A percentile compares a stretch with the other conserved stretches of the same genome.
Evolutionary conservation across 495 filamentous ascomycete species (phyloP).

Genomic region (Penicillium desertorum): DNA sequence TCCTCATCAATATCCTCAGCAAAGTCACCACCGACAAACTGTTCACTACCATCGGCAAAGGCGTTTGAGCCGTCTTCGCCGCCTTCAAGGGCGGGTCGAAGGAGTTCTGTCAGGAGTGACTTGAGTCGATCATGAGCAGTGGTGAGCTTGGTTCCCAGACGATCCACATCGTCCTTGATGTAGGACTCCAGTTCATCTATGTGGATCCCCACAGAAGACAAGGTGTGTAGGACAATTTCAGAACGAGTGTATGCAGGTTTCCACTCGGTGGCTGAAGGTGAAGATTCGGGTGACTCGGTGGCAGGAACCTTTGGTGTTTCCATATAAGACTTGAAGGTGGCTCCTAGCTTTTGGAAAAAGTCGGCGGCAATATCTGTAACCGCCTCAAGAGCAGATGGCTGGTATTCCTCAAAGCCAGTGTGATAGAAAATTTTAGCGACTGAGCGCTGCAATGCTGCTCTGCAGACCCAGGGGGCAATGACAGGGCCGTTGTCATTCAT

Average conservation of each 20-base stretch:
- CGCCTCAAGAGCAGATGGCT: conserved; percentile 87
- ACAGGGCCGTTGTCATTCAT: conserved; percentile 84
- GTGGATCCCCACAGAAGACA: conserved; percentile 78
- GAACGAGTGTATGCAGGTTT: conserved; percentile 72
- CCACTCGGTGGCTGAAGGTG: conserved; percentile 39
- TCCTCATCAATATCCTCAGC: conserved; percentile 97
- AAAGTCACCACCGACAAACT: conserved; percentile 95
- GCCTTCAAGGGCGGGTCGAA: conserved; percentile 82
- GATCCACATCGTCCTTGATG: conserved; percentile 89
- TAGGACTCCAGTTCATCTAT: conserved; percentile 82
- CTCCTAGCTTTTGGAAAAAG: conserved; percentile 80
- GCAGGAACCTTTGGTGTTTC: conserved; percentile 72
- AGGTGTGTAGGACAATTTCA: conserved; percentile 81
- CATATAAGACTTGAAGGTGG: conserved; percentile 74
- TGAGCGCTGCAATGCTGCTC: conserved; percentile 81
- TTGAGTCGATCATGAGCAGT: conserved; percentile 92
- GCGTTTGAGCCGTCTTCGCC: conserved; percentile 83
- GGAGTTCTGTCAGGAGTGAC: conserved; percentile 80
- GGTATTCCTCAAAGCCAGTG: conserved; percentile 95
- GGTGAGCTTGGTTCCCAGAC: conserved; percentile 77
- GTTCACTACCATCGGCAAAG: conserved; percentile 95
- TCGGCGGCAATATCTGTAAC: conserved; percentile 88
- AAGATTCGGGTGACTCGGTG: conserved; percentile 37
- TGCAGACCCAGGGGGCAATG: conserved; percentile 74
- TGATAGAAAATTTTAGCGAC: conserved; percentile 95